These are phyloP conservation scores for Paecilomyces sp. DNA, from an alignment of 2,329 filamentous ascomycete genomes.

Conservation along the genomic window DNA sequence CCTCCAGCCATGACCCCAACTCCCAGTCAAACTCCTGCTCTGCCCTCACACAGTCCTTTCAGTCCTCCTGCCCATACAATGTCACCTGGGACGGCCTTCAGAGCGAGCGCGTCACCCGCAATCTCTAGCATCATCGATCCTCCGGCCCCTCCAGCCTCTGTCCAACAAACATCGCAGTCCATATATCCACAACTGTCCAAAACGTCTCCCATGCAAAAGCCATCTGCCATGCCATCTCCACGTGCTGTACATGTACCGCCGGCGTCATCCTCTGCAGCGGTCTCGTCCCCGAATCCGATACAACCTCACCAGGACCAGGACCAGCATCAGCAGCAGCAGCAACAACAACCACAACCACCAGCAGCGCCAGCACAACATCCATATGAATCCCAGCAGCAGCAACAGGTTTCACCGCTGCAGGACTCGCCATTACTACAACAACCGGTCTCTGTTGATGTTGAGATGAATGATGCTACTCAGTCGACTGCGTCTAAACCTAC, in stretches of 20 bases:
- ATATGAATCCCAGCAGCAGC: conserved; percentile 13
- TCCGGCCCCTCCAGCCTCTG: conserved; percentile 34
- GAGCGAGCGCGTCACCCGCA: conserved; percentile 82
- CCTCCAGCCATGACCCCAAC: conserved; percentile 35
- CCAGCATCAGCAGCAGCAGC: conserved; percentile 3
- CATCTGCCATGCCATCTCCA: conserved; percentile 4
- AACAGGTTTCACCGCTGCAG: conserved; percentile 8
- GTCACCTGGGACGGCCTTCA: conserved; percentile 46
- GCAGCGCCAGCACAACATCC: conserved; percentile 7
- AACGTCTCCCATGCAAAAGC: conserved; percentile 12
- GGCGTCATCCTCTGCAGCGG: conserved; percentile 1
- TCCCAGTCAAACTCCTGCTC: conserved; percentile 57
- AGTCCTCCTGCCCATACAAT: conserved; percentile 42
- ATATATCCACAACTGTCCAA: conserved; percentile 11
- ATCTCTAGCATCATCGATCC: conserved; percentile 86
- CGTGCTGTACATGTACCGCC: background rate
- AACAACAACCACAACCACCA: conserved; percentile 11
- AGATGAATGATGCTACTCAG: background rate
- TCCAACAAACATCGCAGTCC: conserved; percentile 7
- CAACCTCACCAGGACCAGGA: background rate
- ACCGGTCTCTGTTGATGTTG: conserved; percentile 9
- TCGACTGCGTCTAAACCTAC: conserved; percentile 9
- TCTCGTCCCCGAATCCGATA: background rate
- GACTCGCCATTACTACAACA: conserved; percentile 8
- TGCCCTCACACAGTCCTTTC: conserved; percentile 45